Percentiles rank a stretch among this genome's conserved stretches.
These are phyloP conservation scores for Xylaria castorea DNA, from an alignment of 495 filamentous ascomycete genomes.

Conservation along the genomic window DNA sequence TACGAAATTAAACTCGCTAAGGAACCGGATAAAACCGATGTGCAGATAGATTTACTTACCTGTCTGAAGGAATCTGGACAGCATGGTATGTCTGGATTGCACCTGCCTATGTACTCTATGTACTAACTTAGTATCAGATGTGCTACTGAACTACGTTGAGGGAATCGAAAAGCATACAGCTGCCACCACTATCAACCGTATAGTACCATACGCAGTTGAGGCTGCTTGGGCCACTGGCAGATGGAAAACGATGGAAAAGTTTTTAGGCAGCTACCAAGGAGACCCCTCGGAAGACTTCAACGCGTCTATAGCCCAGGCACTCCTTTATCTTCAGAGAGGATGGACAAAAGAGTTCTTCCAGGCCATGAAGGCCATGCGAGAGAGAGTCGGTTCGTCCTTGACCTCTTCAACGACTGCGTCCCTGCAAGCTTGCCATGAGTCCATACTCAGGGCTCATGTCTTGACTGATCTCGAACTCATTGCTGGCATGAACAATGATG, in stretches of 20 bases:
- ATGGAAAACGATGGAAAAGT: conserved; percentile 77
- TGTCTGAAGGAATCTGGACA: conserved; percentile 94
- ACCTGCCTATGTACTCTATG: neutral
- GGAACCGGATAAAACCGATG: conserved; percentile 74
- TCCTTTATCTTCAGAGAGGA: conserved; percentile 67
- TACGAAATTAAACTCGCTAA: conserved; percentile 87
- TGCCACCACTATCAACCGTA: conserved; percentile 56
- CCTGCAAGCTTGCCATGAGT: conserved; percentile 79
- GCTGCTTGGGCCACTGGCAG: conserved; percentile 87
- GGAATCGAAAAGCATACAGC: conserved; percentile 64
- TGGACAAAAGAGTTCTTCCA: conserved; percentile 61
- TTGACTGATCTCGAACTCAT: conserved; percentile 88
- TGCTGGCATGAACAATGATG: conserved; percentile 54
- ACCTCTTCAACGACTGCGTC: conserved; percentile 77
- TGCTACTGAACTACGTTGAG: conserved; percentile 83
- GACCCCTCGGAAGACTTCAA: conserved; percentile 76
- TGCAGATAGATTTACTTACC: conserved; percentile 82
- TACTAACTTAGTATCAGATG: conserved; percentile 61
- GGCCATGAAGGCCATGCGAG: conserved; percentile 68
- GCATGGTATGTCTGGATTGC: conserved; percentile 66
- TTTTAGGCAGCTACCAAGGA: conserved; percentile 61
- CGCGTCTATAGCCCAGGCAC: conserved; percentile 74
- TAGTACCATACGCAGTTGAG: conserved; percentile 84
- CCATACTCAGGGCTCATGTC: conserved; percentile 82
- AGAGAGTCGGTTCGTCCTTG: conserved; percentile 73